Evolutionary conservation across 2,329 filamentous ascomycete genomes (phyloP).

Genomic region (Parastagonospora nodorum): DNA sequence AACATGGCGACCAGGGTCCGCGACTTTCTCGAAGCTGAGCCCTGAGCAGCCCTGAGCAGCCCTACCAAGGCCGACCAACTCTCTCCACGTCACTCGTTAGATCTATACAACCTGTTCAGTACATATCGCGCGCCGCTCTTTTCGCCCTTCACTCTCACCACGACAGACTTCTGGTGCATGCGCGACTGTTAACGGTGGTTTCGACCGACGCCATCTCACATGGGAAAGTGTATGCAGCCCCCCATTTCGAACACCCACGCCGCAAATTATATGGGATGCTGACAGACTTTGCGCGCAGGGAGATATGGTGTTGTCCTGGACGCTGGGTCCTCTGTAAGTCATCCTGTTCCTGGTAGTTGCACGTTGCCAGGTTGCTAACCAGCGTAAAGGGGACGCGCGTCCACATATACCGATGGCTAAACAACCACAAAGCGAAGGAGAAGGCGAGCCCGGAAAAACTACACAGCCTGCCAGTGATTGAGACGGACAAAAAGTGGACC

Average conservation of each 20-base stretch:
- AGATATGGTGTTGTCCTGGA: constrained; percentile 94
- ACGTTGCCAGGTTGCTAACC: constrained; percentile 19
- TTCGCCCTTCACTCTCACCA: constrained; percentile 4
- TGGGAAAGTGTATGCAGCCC: constrained; percentile 50
- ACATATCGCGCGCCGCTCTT: constrained; percentile 1
- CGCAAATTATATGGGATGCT: constrained; percentile 17
- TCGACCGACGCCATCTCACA: constrained; percentile 31
- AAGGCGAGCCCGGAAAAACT: constrained; percentile 65
- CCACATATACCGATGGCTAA: constrained; percentile 93
- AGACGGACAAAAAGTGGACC: constrained; percentile 84
- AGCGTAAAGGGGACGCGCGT: constrained; percentile 74
- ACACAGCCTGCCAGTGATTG: constrained; percentile 74
- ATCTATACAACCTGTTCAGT: constrained; percentile 5
- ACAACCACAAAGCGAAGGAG: constrained; percentile 69
- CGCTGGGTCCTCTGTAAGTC: constrained; percentile 84
- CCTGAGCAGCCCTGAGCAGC: too few relatives aligned
- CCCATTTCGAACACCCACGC: constrained; percentile 13
- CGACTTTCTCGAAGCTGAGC: constrained; percentile 1
- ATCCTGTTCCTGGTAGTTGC: neutral
- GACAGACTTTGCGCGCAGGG: constrained; percentile 49
- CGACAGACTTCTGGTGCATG: constrained; percentile 33
- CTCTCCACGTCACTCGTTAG: constrained; percentile 35
- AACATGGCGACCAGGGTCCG: constrained; percentile 16
- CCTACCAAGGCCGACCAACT: neutral
- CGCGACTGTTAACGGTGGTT: constrained; percentile 18